Evolutionary conservation across 805 yeast genomes (phyloP).

Genomic region (Wickerhamiella azymoides): DNA sequence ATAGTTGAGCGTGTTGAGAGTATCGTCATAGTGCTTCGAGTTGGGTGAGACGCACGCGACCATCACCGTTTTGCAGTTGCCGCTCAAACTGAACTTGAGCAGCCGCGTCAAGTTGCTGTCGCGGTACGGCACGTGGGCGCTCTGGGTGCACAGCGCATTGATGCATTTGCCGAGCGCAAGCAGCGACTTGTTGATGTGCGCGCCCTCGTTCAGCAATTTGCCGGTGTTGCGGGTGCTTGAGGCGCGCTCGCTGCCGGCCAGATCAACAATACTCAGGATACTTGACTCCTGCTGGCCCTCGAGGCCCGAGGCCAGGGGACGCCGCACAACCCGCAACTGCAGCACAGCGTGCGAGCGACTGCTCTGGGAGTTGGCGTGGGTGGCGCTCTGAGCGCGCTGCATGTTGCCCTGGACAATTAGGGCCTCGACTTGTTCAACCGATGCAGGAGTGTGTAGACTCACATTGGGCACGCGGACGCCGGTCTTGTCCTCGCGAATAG

Average conservation of each 20-base stretch:
- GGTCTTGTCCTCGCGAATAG: slow-evolving; percentile 52
- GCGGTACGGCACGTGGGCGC: slow-evolving; percentile 65
- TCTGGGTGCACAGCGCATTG: slow-evolving; percentile 71
- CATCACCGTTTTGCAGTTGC: slow-evolving; percentile 92
- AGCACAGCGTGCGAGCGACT: slow-evolving; percentile 90
- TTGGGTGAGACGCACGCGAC: slow-evolving; percentile 88
- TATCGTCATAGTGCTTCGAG: slow-evolving; percentile 79
- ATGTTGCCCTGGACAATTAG: slow-evolving; percentile 12
- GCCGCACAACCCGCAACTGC: slow-evolving; percentile 59
- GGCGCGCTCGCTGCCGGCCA: slow-evolving; percentile 94
- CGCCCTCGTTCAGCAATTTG: slow-evolving; percentile 72
- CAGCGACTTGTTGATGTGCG: slow-evolving; percentile 78
- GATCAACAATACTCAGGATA: slow-evolving; percentile 72
- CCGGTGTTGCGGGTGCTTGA: slow-evolving; percentile 81
- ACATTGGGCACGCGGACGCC: slow-evolving; percentile 61
- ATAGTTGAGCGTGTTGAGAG: slow-evolving; percentile 77
- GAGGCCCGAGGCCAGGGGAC: slow-evolving; percentile 45
- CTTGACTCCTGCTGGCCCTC: slow-evolving; percentile 60
- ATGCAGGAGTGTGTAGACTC: slow-evolving; percentile 42
- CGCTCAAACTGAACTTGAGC: slow-evolving; percentile 80
- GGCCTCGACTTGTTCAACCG: slow-evolving; percentile 19
- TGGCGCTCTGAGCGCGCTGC: slow-evolving; percentile 61
- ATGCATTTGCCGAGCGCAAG: slow-evolving; percentile 89
- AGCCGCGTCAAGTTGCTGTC: slow-evolving; percentile 82
- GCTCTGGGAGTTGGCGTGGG: slow-evolving; percentile 81